Conservation (phyloP, 2,329 filamentous ascomycete species). For the Fusarium sp. region DNA sequence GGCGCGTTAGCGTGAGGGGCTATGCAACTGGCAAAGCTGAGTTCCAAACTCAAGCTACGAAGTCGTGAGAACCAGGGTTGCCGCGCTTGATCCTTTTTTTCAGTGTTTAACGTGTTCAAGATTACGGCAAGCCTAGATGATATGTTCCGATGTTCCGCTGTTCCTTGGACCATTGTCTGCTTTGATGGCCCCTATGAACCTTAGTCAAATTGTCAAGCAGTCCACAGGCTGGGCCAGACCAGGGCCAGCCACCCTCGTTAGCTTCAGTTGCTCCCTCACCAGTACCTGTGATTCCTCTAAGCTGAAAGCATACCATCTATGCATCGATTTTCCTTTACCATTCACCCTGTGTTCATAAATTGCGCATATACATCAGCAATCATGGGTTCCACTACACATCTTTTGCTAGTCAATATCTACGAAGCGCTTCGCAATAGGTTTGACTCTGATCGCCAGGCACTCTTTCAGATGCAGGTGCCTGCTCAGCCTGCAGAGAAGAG, state of each 20-base stretch:
- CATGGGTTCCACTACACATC: neutral
- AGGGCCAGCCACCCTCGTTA: neutral
- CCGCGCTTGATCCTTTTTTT: no score
- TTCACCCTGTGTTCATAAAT: neutral
- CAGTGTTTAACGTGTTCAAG: no score
- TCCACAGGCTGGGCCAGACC: neutral
- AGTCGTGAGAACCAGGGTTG: no score
- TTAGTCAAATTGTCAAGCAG: neutral
- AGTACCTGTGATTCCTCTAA: neutral
- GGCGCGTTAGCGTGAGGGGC: no score
- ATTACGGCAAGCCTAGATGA: no score
- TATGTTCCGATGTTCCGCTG: neutral
- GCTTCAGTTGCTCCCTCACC: neutral
- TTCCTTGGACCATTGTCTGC: no score
- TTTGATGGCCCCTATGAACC: neutral
- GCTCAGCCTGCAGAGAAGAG: neutral
- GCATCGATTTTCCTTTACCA: neutral
- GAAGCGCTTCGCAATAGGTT: neutral
- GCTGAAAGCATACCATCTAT: neutral
- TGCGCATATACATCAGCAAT: no score
- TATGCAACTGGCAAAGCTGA: no score
- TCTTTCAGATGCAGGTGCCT: neutral
- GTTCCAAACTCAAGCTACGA: no score
- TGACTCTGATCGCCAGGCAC: accelerated
- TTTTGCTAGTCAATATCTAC: neutral